Conservation (phyloP, 2,329 filamentous ascomycete species). For the Pseudogymnoascus sp. region DNA sequence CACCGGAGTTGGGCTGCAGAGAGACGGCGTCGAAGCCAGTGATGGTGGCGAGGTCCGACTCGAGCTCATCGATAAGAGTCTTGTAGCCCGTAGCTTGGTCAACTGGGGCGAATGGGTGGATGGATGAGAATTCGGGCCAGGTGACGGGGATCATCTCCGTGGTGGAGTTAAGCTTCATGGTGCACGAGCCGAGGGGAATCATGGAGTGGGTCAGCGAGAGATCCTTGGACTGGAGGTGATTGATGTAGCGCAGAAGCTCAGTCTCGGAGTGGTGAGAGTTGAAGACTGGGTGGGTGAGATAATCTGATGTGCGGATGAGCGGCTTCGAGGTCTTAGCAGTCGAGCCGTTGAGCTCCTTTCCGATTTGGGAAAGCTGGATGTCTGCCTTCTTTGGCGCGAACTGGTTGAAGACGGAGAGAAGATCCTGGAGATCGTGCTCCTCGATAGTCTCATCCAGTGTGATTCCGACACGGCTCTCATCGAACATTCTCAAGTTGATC, state of each 20-base stretch:
- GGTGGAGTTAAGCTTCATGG: constrained; percentile 95
- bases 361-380: constrained; percentile 32
- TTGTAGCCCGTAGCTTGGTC: constrained; percentile 59
- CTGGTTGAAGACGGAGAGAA: constrained; percentile 47
- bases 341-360: constrained; percentile 35
- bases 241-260: constrained; percentile 85
- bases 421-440: constrained; percentile 44
- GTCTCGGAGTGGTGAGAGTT: constrained; percentile 94
- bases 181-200: constrained; percentile 95
- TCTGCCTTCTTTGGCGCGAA: constrained; percentile 19
- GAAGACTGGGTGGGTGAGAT: constrained; percentile 85
- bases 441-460: constrained; percentile 70
- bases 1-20: constrained; percentile 89
- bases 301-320: constrained; percentile 63
- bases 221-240: constrained; percentile 89
- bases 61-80: constrained; percentile 62
- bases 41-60: constrained; percentile 66
- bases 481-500: constrained; percentile 56
- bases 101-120: constrained; percentile 71
- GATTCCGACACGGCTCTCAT: constrained; percentile 55
- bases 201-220: constrained; percentile 91
- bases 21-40: constrained; percentile 87
- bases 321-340: constrained; percentile 41
- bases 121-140: constrained; percentile 62
- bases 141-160: constrained; percentile 87